Base-by-base conservation (phyloP, 2,329 filamentous ascomycete species). In the Stenocarpella maydis region DNA sequence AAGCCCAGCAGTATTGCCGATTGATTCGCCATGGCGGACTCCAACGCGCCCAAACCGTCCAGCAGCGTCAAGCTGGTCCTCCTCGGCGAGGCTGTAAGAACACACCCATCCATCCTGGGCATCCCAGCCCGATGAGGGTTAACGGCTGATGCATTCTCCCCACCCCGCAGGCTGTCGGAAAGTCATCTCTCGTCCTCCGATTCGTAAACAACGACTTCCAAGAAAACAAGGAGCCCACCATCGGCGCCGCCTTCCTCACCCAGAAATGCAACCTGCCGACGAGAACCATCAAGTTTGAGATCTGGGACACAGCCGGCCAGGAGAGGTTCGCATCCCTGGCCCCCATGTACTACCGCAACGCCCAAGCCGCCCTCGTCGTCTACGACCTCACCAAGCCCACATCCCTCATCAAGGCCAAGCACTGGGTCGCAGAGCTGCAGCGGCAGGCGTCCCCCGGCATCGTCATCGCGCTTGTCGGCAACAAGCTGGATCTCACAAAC, bases 121-220 rank as follows among this genome's bases (percentile, higher is more conserved):
- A 19, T n/a, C 37, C 4, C 28, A 19, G 12, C 31, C 21, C 4
- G 15, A 28, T 39, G 52, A 49, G 41, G 19, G 34, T 21, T 12
- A 24, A 26, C 21, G 17, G 37, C 53, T 67, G 64, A 67, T 21
- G 15, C 21, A 43, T 28, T 12, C 61, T 65, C 61, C 61, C n/a
- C 28, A 43, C 68, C 28, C 77, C 19, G 19, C 26, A 66, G 54
- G 65, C 65, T 41, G 28, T 58, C 52, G 52, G 52, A 50, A 58
- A 97, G 96, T 98, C 96, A 61, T 99, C 96, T 54, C 90, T 99
- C 70, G 96, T 99, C 73, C 88, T 99, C 79, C 94, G 96, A 78
- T 99, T 99, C 83, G 96, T 99, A 80, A 98, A 98, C 87, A 96
- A 99, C 84, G 95, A 98, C 83, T 99, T 99, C 78, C 96, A 99